Evolutionary conservation across 805 yeast genomes (phyloP), one percentile per base, ranked within the genome.

Genomic region (Saturnispora serradocipensis): DNA sequence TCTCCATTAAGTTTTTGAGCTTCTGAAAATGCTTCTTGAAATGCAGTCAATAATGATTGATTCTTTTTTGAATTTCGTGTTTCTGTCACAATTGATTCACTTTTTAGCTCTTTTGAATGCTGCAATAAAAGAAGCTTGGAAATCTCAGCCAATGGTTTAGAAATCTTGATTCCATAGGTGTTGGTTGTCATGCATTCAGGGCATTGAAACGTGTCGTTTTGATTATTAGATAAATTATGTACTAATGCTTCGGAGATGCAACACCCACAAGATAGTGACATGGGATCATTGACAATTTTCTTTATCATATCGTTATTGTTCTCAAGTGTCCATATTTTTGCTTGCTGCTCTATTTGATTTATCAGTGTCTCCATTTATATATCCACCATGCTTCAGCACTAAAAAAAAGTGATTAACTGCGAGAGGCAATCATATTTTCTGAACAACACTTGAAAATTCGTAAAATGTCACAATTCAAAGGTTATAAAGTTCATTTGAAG

Each of bases 401-500:
- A 40, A 13, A 20, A 35, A 20, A 25, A 22, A 35, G 11, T 4
- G n/a, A 20, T 6, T 18, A 28, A 24, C 18, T 27, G 45, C 44
- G 32, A 22, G 18, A 11, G 43, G 8, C 10, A 10, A 8, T 38
- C 24, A 38, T 24, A 11, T 13, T n/a, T 10, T 15, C 5, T 22
- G 44, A 40, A 11, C 28, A 40, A 40, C 34, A 35, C 38, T 32
- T 32, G 15, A 22, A 9, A 13, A 11, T 4, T 5, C 5, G 13
- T 24, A 20, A 40, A 9, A 66, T 64, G 70, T 63, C 69, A 2
- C 74, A 75, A 43, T 75, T 76, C 56, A 61, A 69, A 10, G 80
- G 80, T 0, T 77, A 71, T 52, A 72, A 69, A 15, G 73, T 77
- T 18, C 73, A 72, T 52, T 59, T 77, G 11, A 66, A 64, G 30